Evolutionary conservation across 768 basidiomycete species (phyloP), one percentile per base, ranked within the genome.

Genomic region (Kwoniella mangroviensis): DNA sequence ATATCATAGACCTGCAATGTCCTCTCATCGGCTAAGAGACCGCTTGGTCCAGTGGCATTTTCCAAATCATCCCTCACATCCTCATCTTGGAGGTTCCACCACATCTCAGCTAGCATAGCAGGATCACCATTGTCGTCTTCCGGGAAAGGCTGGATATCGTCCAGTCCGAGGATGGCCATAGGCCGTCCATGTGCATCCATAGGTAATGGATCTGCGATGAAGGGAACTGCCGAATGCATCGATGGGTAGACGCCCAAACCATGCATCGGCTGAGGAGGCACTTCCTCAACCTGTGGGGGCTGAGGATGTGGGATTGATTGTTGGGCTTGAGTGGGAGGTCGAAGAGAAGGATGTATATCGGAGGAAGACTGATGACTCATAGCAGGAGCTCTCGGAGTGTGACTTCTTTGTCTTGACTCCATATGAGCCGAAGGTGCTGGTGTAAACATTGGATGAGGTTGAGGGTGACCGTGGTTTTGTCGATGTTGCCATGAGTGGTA

Each of bases 11-110:
- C 49, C 42, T 68, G 58, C 19, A 58, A 43, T 6, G 55, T 68
- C 34, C 59, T 42, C 3, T 53, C 49, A 9, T 68, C 59, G 26
- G 59, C 59, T 17, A 68, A 28, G 2, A 62, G 41, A 5, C 59
- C 67, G 28, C 59, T 68, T 13, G 67, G 67, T 9, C 58, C 45
- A 13, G 34, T 24, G 24, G 24, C 40, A 28, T 58, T 59, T 26
- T 26, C 56, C 34, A 41, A 4, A 55, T 60, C 59, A 21, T 60
- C 58, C 2, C 49, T 19, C 6, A 52, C 51, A 34, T 62, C 67
- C 13, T 68, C 67, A 17, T 68, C 58, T 57, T 59, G 65, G 2
- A 60, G 57, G 21, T 68, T 68, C 67, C 67, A 68, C 67, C 67
- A 68, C 67, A 68, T 52, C 59, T 68, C 67, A 21, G 67, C 67